Percentiles rank a stretch among this genome's conserved stretches.
phyloP scores from a whole-genome alignment of 768 basidiomycete genomes.

The Mycena epipterygia region DNA sequence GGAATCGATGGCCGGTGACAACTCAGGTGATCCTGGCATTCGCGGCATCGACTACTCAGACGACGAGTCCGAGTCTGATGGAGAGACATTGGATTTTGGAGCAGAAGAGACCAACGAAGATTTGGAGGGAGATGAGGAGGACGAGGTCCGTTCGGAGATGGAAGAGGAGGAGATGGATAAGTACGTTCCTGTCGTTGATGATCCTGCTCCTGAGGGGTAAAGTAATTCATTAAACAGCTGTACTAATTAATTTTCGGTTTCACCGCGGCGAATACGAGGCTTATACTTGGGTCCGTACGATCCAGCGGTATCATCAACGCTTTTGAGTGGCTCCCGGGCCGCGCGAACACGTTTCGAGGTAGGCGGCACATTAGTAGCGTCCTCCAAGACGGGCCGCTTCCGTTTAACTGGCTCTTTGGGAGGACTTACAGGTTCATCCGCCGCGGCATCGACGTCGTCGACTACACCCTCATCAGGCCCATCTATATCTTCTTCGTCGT shows the following conservation, averaged over 20 bases:
- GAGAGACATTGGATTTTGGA: conserved; percentile 22
- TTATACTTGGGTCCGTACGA: neutral
- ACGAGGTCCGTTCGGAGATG: conserved; percentile 1
- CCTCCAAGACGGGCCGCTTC: neutral
- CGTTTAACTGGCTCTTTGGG: neutral
- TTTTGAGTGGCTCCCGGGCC: neutral
- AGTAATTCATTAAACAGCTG: neutral
- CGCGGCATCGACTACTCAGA: neutral
- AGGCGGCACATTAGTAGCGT: neutral
- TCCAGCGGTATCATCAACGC: neutral
- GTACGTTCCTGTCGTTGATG: neutral
- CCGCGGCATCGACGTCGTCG: neutral
- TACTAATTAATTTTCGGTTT: conserved; percentile 1
- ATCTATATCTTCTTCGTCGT: neutral
- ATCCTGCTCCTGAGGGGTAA: neutral
- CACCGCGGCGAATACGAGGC: neutral
- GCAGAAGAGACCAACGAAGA: no score
- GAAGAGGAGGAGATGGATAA: conserved; percentile 16
- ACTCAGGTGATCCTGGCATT: conserved; percentile 31
- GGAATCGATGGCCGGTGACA: conserved; percentile 28
- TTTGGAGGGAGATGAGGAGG: neutral
- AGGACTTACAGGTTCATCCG: neutral
- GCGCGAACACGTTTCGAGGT: neutral
- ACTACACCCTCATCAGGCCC: neutral
- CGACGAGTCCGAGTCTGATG: conserved; percentile 5